These are phyloP conservation scores for Diaporthe nobilis DNA, from an alignment of 2,329 filamentous ascomycete species.

Conservation along the genomic window DNA sequence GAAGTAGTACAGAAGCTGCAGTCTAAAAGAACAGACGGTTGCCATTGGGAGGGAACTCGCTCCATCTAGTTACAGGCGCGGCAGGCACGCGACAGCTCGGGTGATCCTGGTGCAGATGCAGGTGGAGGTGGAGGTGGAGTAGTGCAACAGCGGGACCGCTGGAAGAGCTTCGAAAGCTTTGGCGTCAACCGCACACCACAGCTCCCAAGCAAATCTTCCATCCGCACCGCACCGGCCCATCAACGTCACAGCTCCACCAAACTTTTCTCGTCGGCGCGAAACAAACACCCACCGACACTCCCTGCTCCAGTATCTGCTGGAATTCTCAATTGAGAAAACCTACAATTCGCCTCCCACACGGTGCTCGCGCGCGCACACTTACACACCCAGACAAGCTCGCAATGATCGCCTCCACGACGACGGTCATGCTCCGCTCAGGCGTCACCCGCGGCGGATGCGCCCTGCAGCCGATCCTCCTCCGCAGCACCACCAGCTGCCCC, in stretches of 20 bases:
- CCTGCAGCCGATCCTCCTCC: conserved; percentile 47
- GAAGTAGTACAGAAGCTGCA: background rate
- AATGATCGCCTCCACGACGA: conserved; percentile 51
- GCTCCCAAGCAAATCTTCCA: conserved; percentile 20
- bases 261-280: conserved; percentile 24
- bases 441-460: conserved; percentile 47
- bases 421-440: conserved; percentile 51
- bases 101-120: conserved; percentile 10
- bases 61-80: background rate
- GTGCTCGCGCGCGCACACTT: background rate
- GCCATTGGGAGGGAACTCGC: background rate
- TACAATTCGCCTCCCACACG: background rate
- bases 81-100: conserved; percentile 29
- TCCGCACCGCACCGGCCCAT: background rate
- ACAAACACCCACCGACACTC: background rate
- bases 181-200: background rate
- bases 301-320: background rate
- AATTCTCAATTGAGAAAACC: conserved; percentile 7
- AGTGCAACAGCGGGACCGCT: conserved; percentile 6
- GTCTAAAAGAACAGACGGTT: background rate
- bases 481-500: conserved; percentile 48
- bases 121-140: background rate
- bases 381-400: background rate
- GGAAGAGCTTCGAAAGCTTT: conserved; percentile 29
- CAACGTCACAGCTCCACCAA: conserved; percentile 42